Conservation (phyloP, 768 basidiomycete genomes). For the Tricholoma flavovirens region DNA sequence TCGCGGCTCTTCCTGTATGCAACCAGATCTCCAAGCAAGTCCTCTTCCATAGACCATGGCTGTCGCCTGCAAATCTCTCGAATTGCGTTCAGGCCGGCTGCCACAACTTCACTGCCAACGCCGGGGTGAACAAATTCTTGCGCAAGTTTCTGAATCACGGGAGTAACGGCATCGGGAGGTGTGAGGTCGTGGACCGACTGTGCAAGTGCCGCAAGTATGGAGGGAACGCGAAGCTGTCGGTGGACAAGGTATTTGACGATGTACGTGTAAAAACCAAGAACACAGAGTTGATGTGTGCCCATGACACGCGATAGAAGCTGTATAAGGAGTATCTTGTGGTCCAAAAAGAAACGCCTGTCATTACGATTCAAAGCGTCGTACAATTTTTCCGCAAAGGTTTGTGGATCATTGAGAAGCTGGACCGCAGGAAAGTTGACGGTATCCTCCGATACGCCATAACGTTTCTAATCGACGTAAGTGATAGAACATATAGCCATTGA, state of each 20-base stretch:
- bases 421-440: conserved; percentile 84
- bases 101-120: conserved; percentile 90
- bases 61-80: conserved; percentile 92
- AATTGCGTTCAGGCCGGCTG: conserved; percentile 94
- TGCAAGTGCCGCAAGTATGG: conserved; percentile 90
- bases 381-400: conserved; percentile 91
- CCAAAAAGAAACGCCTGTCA: conserved; percentile 93
- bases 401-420: conserved; percentile 90
- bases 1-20: conserved; percentile 95
- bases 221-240: conserved; percentile 86
- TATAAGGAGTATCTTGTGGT: conserved; percentile 97
- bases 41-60: conserved; percentile 96
- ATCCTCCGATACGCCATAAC: conserved; percentile 22
- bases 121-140: conserved; percentile 97
- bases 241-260: conserved; percentile 90
- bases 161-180: conserved; percentile 86
- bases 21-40: conserved; percentile 84
- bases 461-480: conserved; percentile 25
- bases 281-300: conserved; percentile 87
- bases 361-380: conserved; percentile 78
- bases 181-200: conserved; percentile 94
- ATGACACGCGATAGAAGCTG: conserved; percentile 92
- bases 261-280: conserved; percentile 94
- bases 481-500: background rate
- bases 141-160: conserved; percentile 87